These are phyloP conservation scores for Chytriomyces sp. DNA, from an alignment of 192 early-diverging fungal species.

Conservation along the genomic window DNA sequence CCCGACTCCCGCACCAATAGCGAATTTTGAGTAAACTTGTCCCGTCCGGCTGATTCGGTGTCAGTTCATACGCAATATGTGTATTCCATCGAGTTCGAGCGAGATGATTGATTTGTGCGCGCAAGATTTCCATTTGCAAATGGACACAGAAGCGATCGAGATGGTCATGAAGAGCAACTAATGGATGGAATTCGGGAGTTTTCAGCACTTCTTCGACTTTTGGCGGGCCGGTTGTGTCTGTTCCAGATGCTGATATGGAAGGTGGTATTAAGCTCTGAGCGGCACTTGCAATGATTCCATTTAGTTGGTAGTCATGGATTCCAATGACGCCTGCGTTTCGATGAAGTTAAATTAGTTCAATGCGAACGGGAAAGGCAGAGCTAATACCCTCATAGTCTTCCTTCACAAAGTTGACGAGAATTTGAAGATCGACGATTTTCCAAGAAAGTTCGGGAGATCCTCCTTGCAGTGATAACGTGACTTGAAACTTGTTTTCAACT, in stretches of 20 bases:
- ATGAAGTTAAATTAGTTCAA: neutral
- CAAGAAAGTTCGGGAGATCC: slow-evolving; percentile 61
- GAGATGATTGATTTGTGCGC: slow-evolving; percentile 34
- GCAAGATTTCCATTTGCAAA: slow-evolving; percentile 71
- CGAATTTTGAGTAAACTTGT: slow-evolving; percentile 2
- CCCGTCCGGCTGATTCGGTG: no score
- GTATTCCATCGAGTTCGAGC: slow-evolving; percentile 36
- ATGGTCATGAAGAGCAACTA: slow-evolving; percentile 77
- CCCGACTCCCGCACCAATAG: slow-evolving; percentile 14
- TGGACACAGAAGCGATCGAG: slow-evolving; percentile 70
- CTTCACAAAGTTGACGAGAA: slow-evolving; percentile 66
- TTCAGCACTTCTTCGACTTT: slow-evolving; percentile 41
- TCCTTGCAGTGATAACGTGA: slow-evolving; percentile 73
- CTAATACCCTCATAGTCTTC: slow-evolving; percentile 39
- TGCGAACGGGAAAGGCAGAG: neutral
- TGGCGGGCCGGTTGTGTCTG: neutral
- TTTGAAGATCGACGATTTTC: slow-evolving; percentile 72
- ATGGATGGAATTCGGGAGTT: slow-evolving; percentile 42
- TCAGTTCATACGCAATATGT: slow-evolving; percentile 23
- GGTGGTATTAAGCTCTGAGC: slow-evolving; percentile 49
- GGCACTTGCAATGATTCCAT: slow-evolving; percentile 51
- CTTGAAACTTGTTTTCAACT: slow-evolving; percentile 70
- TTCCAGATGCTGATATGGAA: neutral
- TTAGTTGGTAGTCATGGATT: slow-evolving; percentile 59
- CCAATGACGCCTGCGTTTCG: slow-evolving; percentile 41